phyloP scores from a whole-genome alignment of 768 basidiomycete genomes.

The Lactifluus pinguis region DNA sequence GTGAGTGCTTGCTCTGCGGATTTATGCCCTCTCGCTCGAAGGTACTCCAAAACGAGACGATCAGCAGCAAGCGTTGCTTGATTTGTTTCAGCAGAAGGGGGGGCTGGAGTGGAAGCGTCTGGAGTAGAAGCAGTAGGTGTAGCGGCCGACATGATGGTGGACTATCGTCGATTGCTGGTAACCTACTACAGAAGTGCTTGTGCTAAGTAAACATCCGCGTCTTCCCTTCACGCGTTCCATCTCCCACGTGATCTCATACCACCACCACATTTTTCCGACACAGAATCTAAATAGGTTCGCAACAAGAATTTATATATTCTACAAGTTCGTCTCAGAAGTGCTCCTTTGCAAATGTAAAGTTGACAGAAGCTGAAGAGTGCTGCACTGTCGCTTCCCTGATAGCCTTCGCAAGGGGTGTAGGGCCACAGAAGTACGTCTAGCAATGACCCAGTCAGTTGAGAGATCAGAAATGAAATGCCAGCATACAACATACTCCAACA shows the following conservation, averaged over 20 bases:
- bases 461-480: not conserved
- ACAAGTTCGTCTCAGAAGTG: slow-evolving; percentile 39
- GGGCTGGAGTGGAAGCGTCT: slow-evolving; percentile 32
- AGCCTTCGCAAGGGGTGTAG: slow-evolving; percentile 60
- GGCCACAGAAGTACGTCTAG: slow-evolving; percentile 87
- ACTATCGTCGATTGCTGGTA: not conserved
- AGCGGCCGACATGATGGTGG: slow-evolving; percentile 34
- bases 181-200: too few relatives aligned
- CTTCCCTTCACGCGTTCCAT: not conserved
- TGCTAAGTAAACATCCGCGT: too few relatives aligned
- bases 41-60: slow-evolving; percentile 39
- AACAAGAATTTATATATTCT: not conserved
- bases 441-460: slow-evolving; percentile 4
- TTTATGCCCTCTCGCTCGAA: slow-evolving; percentile 38
- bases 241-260: not conserved
- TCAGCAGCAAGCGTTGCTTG: slow-evolving; percentile 36
- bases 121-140: slow-evolving; percentile 47
- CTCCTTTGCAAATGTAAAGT: slow-evolving; percentile 80
- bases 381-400: slow-evolving; percentile 64
- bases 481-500: slow-evolving; percentile 54
- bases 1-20: slow-evolving; percentile 35
- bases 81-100: slow-evolving; percentile 31
- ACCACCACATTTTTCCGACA: too few relatives aligned
- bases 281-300: not conserved
- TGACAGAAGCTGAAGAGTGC: slow-evolving; percentile 45